A percentile compares a stretch with the other conserved stretches of the same genome.
Conservation (phyloP, 2,329 filamentous ascomycete genomes). For the Cladosporium oxysporum region DNA sequence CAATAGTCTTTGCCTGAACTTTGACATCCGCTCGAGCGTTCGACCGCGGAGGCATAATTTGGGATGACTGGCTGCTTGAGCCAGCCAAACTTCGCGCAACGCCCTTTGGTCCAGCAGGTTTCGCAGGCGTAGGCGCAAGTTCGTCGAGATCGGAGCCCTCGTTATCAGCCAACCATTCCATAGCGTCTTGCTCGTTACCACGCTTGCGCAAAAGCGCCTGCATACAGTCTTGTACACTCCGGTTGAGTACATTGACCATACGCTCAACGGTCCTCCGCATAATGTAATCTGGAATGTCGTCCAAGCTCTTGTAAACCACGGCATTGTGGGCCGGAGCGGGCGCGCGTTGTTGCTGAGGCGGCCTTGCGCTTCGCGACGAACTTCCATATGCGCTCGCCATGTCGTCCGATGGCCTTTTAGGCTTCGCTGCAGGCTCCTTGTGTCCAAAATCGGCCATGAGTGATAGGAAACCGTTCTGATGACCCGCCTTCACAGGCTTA, state of each 20-base stretch:
- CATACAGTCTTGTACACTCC: slow-evolving; percentile 50
- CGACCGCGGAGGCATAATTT: slow-evolving; percentile 36
- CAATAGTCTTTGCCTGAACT: slow-evolving; percentile 56
- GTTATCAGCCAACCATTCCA: slow-evolving; percentile 47
- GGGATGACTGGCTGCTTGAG: slow-evolving; percentile 16
- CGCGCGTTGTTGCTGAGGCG: slow-evolving; percentile 16
- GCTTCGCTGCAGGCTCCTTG: slow-evolving; percentile 21
- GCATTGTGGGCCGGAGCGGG: slow-evolving; percentile 34
- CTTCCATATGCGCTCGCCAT: slow-evolving; percentile 46
- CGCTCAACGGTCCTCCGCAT: slow-evolving; percentile 54
- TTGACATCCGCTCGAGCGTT: slow-evolving; percentile 59
- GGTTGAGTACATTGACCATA: slow-evolving; percentile 52
- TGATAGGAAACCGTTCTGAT: slow-evolving; percentile 25
- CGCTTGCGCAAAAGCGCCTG: slow-evolving; percentile 53
- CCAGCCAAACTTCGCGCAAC: slow-evolving; percentile 15
- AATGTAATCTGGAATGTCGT: slow-evolving; percentile 54
- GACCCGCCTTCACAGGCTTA: slow-evolving; percentile 16
- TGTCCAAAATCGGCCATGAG: slow-evolving; percentile 32
- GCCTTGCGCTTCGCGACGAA: slow-evolving; percentile 29
- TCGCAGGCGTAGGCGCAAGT: slow-evolving; percentile 24
- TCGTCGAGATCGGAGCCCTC: slow-evolving; percentile 31
- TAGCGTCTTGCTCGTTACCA: slow-evolving; percentile 58
- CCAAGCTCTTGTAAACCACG: slow-evolving; percentile 44
- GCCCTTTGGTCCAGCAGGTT: slow-evolving; percentile 4
- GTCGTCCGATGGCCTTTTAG: slow-evolving; percentile 35